Conservation (phyloP, 2,329 filamentous ascomycete genomes). For the Microcyclospora pomicola region DNA sequence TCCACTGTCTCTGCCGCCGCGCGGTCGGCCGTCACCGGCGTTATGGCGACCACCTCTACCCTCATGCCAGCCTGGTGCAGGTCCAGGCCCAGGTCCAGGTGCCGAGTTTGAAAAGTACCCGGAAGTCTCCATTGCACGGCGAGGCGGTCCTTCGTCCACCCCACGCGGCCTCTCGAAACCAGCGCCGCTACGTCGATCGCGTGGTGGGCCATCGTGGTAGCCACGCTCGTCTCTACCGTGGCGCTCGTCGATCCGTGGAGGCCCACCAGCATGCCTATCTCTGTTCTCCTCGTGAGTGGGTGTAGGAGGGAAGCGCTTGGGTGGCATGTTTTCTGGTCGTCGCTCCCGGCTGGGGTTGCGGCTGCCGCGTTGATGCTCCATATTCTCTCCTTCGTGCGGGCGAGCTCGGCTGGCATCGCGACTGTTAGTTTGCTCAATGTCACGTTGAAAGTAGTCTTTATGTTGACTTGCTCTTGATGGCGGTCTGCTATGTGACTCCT, state of each 20-base stretch:
- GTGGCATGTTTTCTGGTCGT: constrained; percentile 10
- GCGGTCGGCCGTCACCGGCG: no score
- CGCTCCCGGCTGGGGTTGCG: constrained; percentile 17
- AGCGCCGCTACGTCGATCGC: no score
- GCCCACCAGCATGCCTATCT: constrained; percentile 1
- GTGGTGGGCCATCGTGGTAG: no score
- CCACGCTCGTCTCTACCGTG: constrained; percentile 6
- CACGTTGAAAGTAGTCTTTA: constrained; percentile 14
- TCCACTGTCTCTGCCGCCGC: no score
- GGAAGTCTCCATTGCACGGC: no score
- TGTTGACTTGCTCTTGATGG: constrained; percentile 5
- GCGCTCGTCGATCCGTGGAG: constrained; percentile 7
- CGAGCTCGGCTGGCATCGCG: constrained; percentile 3
- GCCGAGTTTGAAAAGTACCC: no score
- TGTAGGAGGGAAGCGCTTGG: constrained; percentile 9
- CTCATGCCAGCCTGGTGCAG: no score
- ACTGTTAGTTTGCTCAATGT: constrained; percentile 6
- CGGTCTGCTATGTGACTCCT: constrained; percentile 3
- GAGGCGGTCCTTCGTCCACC: no score
- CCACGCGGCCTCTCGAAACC: no score
- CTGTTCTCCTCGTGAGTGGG: constrained; percentile 12
- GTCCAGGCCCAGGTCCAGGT: no score
- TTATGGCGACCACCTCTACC: no score
- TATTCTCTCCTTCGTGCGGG: constrained; percentile 16
- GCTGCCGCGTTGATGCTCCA: constrained; percentile 10